A percentile compares a stretch with the other conserved stretches of the same genome.
phyloP scores from a whole-genome alignment of 805 yeast species.

The Candida cerambycidarum region DNA sequence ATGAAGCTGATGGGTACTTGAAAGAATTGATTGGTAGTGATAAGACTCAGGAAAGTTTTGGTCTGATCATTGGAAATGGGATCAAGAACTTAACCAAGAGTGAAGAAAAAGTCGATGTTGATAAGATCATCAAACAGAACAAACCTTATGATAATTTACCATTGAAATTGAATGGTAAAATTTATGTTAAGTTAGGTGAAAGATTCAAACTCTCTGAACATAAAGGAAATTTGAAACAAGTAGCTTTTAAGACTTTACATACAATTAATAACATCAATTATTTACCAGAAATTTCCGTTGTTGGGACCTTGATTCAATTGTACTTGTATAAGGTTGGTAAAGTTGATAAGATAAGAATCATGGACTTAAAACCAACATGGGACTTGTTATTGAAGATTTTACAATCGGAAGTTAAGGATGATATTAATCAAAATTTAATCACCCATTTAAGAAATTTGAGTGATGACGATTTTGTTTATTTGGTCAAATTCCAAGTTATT shows the following conservation, averaged over 20 bases:
- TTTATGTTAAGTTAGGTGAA: constrained; percentile 36
- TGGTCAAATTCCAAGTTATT: constrained; percentile 15
- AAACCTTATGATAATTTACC: constrained; percentile 11
- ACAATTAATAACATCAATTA: constrained; percentile 51
- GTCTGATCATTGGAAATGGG: constrained; percentile 37
- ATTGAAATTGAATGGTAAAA: constrained; percentile 33
- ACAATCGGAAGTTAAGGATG: constrained; percentile 20
- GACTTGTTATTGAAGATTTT: constrained; percentile 23
- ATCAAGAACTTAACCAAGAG: constrained; percentile 27
- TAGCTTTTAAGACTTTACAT: constrained; percentile 54
- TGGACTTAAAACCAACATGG: constrained; percentile 30
- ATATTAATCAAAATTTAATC: constrained; percentile 24
- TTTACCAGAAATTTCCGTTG: constrained; percentile 53
- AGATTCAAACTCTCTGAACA: constrained; percentile 29
- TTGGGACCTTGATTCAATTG: constrained; percentile 43
- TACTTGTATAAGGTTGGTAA: constrained; percentile 22
- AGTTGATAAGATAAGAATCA: constrained; percentile 17
- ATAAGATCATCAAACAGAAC: constrained; percentile 10
- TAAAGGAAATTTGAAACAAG: constrained; percentile 36
- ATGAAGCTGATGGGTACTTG: constrained; percentile 55
- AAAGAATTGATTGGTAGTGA: constrained; percentile 58
- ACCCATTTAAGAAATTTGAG: constrained; percentile 17
- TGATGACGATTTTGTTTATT: constrained; percentile 21
- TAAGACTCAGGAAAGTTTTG: constrained; percentile 52
- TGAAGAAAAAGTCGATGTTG: constrained; percentile 5